Evolutionary conservation across 2,329 filamentous ascomycete genomes (phyloP).

Genomic region (Cordyceps pruinosa): DNA sequence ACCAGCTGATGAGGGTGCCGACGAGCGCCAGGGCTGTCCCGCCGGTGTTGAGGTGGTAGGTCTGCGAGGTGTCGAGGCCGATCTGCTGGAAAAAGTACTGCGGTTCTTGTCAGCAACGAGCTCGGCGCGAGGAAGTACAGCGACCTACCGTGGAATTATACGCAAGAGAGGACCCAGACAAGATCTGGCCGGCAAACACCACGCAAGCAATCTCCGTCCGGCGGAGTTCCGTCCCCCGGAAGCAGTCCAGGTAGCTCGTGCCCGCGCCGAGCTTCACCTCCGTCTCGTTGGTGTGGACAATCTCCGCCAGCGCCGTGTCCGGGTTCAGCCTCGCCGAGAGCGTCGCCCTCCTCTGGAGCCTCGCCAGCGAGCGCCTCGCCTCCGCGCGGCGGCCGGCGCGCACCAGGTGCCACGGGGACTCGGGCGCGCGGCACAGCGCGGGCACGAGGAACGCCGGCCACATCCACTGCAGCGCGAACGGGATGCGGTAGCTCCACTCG

Average conservation of each 20-base stretch:
- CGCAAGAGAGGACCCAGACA: constrained; percentile 32
- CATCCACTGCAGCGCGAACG: constrained; percentile 39
- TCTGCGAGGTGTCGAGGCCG: constrained; percentile 33
- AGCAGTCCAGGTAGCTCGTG: constrained; percentile 37
- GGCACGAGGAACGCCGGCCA: constrained; percentile 35
- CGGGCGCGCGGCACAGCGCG: constrained; percentile 26
- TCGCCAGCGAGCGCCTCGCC: constrained; percentile 17
- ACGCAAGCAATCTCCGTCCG: constrained; percentile 38
- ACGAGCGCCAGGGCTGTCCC: constrained; percentile 36
- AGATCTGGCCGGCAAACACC: constrained; percentile 34
- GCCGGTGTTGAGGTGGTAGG: constrained; percentile 46
- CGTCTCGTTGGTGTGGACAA: constrained; percentile 31
- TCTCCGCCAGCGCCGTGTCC: constrained; percentile 31
- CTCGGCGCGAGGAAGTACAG: not conserved
- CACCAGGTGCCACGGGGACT: constrained; percentile 39
- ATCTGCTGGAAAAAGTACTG: constrained; percentile 36
- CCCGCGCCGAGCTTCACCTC: constrained; percentile 25
- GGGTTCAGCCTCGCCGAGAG: constrained; percentile 17
- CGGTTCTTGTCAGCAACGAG: no score
- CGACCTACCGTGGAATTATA: constrained; percentile 31
- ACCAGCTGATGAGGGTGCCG: constrained; percentile 37
- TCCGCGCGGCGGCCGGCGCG: constrained; percentile 26
- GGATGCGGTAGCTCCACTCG: constrained; percentile 36
- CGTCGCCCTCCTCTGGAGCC: constrained; percentile 19
- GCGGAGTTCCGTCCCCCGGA: constrained; percentile 38